These are phyloP conservation scores for Calamus simplicifolius DNA, from an alignment of 176 grass and related monocot genomes.

Conservation along the genomic window DNA sequence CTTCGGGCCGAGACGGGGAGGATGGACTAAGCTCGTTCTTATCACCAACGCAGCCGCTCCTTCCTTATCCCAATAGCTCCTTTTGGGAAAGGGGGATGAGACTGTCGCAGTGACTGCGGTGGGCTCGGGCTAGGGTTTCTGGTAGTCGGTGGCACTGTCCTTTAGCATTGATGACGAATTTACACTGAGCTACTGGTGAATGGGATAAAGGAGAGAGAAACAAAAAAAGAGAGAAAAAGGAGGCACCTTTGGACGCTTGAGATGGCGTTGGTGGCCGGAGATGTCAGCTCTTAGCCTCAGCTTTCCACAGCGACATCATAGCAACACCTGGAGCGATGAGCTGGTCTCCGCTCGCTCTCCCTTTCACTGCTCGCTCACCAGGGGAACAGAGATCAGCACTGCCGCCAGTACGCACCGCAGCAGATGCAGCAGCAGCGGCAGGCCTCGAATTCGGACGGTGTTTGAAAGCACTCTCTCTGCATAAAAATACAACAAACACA, in stretches of 20 bases:
- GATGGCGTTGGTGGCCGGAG: conserved; percentile 3
- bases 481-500: conserved; percentile 3
- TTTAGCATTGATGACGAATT: conserved; percentile 12
- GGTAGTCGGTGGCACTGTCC: conserved; percentile 2
- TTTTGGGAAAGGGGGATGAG: background rate
- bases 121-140: background rate
- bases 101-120: background rate
- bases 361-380: background rate
- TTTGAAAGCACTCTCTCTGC: background rate
- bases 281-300: conserved; percentile 8
- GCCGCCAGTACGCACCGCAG: background rate
- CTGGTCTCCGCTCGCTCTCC: background rate
- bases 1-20: too few species aligned
- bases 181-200: background rate
- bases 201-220: background rate
- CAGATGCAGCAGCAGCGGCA: background rate
- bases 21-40: too few species aligned
- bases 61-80: too few species aligned
- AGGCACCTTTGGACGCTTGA: conserved; percentile 13
- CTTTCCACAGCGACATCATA: conserved; percentile 11
- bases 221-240: background rate
- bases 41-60: too few species aligned
- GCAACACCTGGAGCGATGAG: background rate
- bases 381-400: background rate
- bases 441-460: conserved; percentile 4